Conservation (phyloP, 2,329 filamentous ascomycete species). For the Aureobasidium sp. region DNA sequence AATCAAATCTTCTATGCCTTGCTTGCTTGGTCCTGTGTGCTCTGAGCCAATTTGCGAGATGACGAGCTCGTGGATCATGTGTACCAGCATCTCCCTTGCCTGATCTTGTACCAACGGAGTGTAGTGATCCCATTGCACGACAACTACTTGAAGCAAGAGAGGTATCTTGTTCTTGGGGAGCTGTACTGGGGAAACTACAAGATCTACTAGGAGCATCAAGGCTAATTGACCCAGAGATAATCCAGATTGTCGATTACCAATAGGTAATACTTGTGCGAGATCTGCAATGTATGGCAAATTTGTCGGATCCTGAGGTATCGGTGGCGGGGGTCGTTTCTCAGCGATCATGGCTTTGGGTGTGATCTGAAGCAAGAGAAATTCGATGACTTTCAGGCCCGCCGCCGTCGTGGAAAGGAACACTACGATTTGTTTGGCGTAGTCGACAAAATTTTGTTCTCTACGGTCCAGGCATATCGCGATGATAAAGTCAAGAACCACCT, state of each 20-base stretch:
- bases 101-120: conserved; percentile 92
- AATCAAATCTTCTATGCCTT: conserved; percentile 78
- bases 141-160: conserved; percentile 79
- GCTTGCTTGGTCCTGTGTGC: conserved; percentile 57
- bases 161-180: conserved; percentile 74
- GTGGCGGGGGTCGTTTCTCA: conserved; percentile 65
- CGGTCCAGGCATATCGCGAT: conserved; percentile 89
- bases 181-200: conserved; percentile 88
- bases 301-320: conserved; percentile 64
- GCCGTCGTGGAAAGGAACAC: conserved; percentile 86
- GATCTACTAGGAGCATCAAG: conserved; percentile 85
- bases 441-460: conserved; percentile 94
- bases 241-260: conserved; percentile 77
- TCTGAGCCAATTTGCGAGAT: conserved; percentile 72
- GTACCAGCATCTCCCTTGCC: conserved; percentile 93
- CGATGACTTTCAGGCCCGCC: conserved; percentile 83
- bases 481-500: conserved; percentile 91
- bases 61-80: conserved; percentile 92
- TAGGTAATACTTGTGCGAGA: conserved; percentile 67
- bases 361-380: conserved; percentile 86
- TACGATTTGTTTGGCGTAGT: conserved; percentile 96
- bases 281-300: conserved; percentile 86
- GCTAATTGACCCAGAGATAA: conserved; percentile 91
- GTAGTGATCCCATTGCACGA: conserved; percentile 96
- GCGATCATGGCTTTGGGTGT: conserved; percentile 96